Base-by-base conservation (phyloP, 1,284 basidiomycete genomes). In the Entoloma clypeatum region DNA sequence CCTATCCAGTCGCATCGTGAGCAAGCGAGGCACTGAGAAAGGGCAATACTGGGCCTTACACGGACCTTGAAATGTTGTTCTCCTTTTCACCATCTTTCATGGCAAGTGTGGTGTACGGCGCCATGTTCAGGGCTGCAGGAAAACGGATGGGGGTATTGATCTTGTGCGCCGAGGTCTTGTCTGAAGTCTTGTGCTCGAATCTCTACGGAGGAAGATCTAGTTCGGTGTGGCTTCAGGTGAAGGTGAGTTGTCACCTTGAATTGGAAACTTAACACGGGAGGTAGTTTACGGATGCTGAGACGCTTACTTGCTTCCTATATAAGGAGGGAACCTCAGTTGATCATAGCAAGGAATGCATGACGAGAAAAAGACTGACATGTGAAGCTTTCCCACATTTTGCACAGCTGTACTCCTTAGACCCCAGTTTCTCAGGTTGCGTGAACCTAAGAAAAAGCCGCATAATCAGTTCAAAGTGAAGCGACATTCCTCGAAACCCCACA, bases 181-280 rank as follows among this genome's bases (percentile, higher is more conserved):
- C 78, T 17, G 76, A 71, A 2, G 79, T 76, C 56, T 81, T 86
- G 55, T 97, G 92, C 56, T 96, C 94, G 61, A 97, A 98, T 3
- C 94, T 83, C 92, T 94, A 58, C 3, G 21, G 26, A 28, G 34
- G 13, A 35, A 21, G n/a, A 41, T 40, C 32, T 39, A 30, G 25
- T 38, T 28, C 10, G 10, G 19, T 19, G 4, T 6, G 10, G 36
- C 11, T 11, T 30, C 19, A 23, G 21, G 34, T 30, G 44, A 31
- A 7, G 34, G 9, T 3, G 10, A 22, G 16, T 4, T 4, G n/a
- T 28, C 40, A 90, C 92, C 75, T 98, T 99, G 67, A 99, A 86
- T 61, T 98, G 95, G 53, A 98, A 91, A 53, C 88, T 92, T 32
- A 99, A 70, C 1, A 96, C 92, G 0, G 91, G 87, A 0, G 95